Percentiles rank a stretch among this genome's conserved stretches.
These are phyloP conservation scores for Bonia amplexicaulis DNA, from an alignment of 176 grass and related monocot species.

Conservation along the genomic window DNA sequence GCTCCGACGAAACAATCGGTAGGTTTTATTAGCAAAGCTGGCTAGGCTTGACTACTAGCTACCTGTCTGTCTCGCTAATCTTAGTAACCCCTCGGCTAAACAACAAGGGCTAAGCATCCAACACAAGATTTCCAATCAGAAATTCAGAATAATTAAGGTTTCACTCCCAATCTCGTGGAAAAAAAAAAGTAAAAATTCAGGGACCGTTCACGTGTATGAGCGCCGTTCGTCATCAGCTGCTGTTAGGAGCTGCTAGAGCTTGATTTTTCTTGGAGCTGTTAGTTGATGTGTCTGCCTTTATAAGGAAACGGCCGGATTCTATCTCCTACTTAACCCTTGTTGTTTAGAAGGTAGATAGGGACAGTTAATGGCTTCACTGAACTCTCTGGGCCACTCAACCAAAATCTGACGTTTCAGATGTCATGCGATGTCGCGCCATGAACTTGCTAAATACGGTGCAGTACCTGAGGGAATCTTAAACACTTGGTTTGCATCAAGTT, in stretches of 20 bases:
- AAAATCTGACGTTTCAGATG: no score
- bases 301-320: background rate
- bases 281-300: background rate
- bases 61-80: background rate
- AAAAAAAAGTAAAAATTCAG: background rate
- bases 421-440: no score
- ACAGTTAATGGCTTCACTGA: background rate
- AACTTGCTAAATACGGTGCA: no score
- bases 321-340: background rate
- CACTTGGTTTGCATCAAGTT: no score
- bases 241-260: background rate
- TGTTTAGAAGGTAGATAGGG: background rate
- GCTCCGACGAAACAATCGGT: background rate
- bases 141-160: background rate
- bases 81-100: background rate
- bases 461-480: no score
- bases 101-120: background rate
- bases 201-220: conserved; percentile 2
- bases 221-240: background rate
- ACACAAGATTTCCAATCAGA: background rate
- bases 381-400: no score
- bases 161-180: background rate
- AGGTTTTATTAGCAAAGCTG: background rate
- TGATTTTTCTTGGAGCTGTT: background rate
- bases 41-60: background rate